Percentiles rank a stretch among this genome's conserved stretches.
These are phyloP conservation scores for Penicillium sp. DNA, from an alignment of 2,329 filamentous ascomycete genomes.

Conservation along the genomic window DNA sequence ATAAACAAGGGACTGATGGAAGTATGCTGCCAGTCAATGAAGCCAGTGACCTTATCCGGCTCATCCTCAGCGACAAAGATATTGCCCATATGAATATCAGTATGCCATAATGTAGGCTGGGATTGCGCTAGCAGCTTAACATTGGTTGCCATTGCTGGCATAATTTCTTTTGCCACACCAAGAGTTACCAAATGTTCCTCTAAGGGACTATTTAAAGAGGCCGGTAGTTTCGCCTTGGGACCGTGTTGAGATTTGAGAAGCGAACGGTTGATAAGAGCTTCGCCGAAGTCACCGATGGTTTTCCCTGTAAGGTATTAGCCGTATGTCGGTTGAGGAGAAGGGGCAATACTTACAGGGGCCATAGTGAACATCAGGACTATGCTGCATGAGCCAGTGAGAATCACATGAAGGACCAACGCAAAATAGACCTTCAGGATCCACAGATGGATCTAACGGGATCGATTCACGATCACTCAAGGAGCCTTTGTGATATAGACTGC, in stretches of 20 bases:
- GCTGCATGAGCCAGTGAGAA: conserved; percentile 3
- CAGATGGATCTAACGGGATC: not conserved
- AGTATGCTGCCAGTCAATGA: conserved; percentile 21
- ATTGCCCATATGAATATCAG: conserved; percentile 28
- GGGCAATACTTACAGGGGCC: conserved; percentile 1
- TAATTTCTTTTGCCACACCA: conserved; percentile 6
- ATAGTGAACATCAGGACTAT: not conserved
- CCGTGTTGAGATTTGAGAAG: not conserved
- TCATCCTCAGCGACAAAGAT: conserved; percentile 26
- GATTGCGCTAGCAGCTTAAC: conserved; percentile 4
- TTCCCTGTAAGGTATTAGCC: conserved; percentile 1
- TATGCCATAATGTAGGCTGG: conserved; percentile 17
- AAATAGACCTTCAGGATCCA: conserved; percentile 2
- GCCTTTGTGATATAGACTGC: conserved; percentile 4
- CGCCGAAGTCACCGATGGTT: not conserved
- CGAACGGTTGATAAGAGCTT: conserved; percentile 3
- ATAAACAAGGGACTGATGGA: conserved; percentile 20
- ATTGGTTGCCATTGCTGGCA: conserved; percentile 6
- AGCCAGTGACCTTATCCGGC: conserved; percentile 10
- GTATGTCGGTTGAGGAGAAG: not conserved
- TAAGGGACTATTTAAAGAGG: not conserved
- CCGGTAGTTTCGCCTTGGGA: not conserved
- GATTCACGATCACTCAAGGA: not conserved
- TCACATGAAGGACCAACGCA: conserved; percentile 7
- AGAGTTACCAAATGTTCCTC: conserved; percentile 3